Evolutionary conservation across 352 stramenopile species (phyloP), one percentile per base, ranked within the genome.

Genomic region (Phytophthora chlamydospora): DNA sequence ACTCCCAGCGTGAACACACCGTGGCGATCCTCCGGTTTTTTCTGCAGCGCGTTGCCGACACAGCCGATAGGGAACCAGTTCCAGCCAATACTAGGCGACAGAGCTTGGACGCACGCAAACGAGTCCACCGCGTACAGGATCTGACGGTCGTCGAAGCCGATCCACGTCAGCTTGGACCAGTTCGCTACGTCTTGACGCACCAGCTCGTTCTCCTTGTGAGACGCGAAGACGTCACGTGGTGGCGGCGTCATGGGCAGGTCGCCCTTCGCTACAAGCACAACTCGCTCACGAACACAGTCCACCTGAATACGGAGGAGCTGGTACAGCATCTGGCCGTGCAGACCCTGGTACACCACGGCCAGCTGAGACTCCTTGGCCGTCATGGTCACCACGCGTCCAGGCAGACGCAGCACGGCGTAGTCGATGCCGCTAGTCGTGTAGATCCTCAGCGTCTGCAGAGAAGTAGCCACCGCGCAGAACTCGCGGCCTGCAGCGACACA

Each of bases 381-480:
- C 76, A 95, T 88, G 16, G 84, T 93, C 29, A 93, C 83, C 21
- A 91, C 66, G 12, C 84, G 84, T 12, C 80, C 81, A 14, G 82
- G 66, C 1, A 95, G 54, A 29, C 84, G 81, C 38, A 92, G 24
- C 6, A 88, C 34, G 1, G 77, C 81, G 43, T 88, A 92, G 38
- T 81, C 65, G 14, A 93, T 62, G 2, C 86, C 86, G 35, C 80
- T 87, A 1, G 76, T 78, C 6, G 76, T 89, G 74, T 83, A 95
- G 33, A 95, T 73, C n/a, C 83, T 78, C 3, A 95, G 57, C 13
- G 73, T 83, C 14, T 91, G 65, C 35, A 91, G 62, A 8, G 86
- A 93, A 7, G 83, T 93, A 0, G 79, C 81, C 6, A 95, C 84
- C 1, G 81, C 84, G 47, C 83, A 91, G 63, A 93, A 91, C n/a